A percentile compares a stretch with the other conserved stretches of the same genome.
Conservation (phyloP, 148 eudicot species). For the Heliosperma pusillum region DNA sequence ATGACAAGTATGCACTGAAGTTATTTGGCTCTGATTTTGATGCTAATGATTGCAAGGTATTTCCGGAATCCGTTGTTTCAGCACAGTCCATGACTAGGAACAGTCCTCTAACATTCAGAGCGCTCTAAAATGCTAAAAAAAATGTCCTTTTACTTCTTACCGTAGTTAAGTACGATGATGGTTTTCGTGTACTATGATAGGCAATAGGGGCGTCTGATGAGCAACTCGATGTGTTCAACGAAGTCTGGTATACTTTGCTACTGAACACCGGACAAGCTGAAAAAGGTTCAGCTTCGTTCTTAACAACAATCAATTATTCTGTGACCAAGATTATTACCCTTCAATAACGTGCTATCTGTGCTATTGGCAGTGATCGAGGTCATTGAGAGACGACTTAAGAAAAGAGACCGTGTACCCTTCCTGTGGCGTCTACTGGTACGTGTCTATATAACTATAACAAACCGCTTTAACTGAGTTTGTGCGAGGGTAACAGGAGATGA, state of each 20-base stretch:
- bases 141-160: background rate
- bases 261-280: constrained; percentile 59
- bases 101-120: background rate
- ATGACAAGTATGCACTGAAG: constrained; percentile 51
- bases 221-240: constrained; percentile 84
- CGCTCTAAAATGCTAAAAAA: background rate
- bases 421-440: constrained; percentile 81
- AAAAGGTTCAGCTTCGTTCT: constrained; percentile 40
- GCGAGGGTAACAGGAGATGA: background rate
- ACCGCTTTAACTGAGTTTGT: background rate
- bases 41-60: constrained; percentile 72
- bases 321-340: background rate
- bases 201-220: constrained; percentile 93
- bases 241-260: constrained; percentile 64
- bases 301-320: background rate
- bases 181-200: constrained; percentile 30
- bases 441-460: background rate
- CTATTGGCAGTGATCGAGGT: constrained; percentile 44
- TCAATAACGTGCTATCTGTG: background rate
- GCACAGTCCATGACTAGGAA: background rate
- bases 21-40: constrained; percentile 65
- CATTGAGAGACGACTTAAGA: constrained; percentile 44
- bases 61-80: background rate
- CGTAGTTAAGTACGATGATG: background rate
- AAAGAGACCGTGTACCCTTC: constrained; percentile 65